These are phyloP conservation scores for Penicillium ochrochloron DNA, from an alignment of 495 filamentous ascomycete genomes.

Conservation along the genomic window DNA sequence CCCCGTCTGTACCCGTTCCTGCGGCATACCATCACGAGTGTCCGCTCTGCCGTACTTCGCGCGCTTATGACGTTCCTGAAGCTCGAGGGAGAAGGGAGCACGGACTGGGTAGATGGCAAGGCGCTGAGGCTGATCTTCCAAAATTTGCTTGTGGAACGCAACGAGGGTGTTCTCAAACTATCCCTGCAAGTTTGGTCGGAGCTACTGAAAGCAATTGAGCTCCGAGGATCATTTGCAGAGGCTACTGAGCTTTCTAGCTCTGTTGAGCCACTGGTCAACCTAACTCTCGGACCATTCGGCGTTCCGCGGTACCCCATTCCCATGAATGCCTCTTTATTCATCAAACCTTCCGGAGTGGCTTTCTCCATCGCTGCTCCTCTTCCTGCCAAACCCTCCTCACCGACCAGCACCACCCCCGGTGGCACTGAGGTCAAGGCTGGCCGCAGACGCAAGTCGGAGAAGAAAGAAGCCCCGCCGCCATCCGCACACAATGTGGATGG, in stretches of 20 bases:
- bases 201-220: conserved; percentile 68
- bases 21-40: conserved; percentile 94
- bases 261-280: conserved; percentile 73
- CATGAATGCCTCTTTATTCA: conserved; percentile 86
- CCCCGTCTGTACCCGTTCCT: conserved; percentile 95
- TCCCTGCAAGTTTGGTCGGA: conserved; percentile 89
- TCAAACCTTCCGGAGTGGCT: conserved; percentile 89
- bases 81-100: conserved; percentile 79
- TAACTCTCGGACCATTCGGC: conserved; percentile 88
- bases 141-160: conserved; percentile 91
- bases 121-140: conserved; percentile 89
- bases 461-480: conserved; percentile 69
- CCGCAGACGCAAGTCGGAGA: conserved; percentile 80
- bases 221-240: conserved; percentile 60
- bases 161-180: conserved; percentile 73
- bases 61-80: conserved; percentile 91
- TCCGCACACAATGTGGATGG: conserved; percentile 93
- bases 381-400: conserved; percentile 65
- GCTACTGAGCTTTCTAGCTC: conserved; percentile 66
- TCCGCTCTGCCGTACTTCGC: conserved; percentile 88
- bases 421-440: conserved; percentile 53
- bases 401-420: conserved; percentile 21
- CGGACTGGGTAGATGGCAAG: conserved; percentile 90
- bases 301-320: conserved; percentile 85
- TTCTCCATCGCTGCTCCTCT: conserved; percentile 61